Conservation (phyloP, 345 rosid genomes). For the Eucalyptus pumila region DNA sequence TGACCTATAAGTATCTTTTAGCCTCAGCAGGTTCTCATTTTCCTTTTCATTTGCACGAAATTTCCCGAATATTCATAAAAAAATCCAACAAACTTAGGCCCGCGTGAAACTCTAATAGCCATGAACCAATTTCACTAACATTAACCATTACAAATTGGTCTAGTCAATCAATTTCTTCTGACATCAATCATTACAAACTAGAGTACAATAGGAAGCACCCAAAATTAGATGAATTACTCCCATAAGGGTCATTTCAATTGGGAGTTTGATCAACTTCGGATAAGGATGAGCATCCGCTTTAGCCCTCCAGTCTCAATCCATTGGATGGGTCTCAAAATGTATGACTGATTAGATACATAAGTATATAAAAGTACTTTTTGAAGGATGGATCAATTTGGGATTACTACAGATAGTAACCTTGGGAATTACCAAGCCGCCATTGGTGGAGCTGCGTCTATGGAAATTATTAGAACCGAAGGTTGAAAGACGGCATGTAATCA, state of each 20-base stretch:
- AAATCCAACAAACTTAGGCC: background rate
- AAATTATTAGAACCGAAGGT: background rate
- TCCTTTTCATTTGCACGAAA: background rate
- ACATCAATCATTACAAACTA: background rate
- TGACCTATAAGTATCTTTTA: background rate
- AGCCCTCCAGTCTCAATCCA: background rate
- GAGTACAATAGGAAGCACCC: background rate
- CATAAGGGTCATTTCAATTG: background rate
- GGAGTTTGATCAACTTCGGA: background rate
- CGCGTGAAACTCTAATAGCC: background rate
- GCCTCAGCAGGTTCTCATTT: background rate
- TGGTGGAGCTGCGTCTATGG: background rate
- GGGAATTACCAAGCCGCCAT: background rate
- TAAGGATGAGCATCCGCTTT: background rate
- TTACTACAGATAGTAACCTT: background rate
- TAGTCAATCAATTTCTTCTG: background rate
- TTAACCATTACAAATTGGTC: background rate
- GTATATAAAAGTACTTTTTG: background rate
- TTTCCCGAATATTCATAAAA: background rate
- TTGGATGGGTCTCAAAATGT: background rate
- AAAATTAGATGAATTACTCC: background rate
- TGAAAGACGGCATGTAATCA: background rate
- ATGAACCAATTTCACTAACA: background rate
- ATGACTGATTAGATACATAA: background rate
- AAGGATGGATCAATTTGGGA: background rate